Evolutionary conservation across 1,284 basidiomycete genomes (phyloP).

Genomic region (Apiotrichum mycotoxinovorans): DNA sequence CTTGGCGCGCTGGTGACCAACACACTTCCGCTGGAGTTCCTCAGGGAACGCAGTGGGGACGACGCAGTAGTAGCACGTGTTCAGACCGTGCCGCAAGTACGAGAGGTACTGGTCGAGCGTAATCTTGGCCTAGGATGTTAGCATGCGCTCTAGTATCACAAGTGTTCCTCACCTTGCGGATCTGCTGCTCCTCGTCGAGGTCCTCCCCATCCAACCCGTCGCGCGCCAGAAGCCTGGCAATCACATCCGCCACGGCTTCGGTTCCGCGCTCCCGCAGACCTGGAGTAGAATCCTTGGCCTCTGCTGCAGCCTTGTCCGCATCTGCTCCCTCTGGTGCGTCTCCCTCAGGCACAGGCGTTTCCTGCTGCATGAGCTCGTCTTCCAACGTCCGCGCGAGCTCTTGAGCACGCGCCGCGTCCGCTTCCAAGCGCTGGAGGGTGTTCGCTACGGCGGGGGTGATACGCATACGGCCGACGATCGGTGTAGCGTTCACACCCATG

Average conservation of each 20-base stretch:
- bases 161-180: slow-evolving; percentile 29
- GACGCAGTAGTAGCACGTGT: slow-evolving; percentile 82
- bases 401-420: slow-evolving; percentile 71
- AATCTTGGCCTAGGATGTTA: slow-evolving; percentile 37
- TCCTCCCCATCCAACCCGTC: slow-evolving; percentile 31
- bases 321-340: slow-evolving; percentile 34
- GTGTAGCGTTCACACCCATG: slow-evolving; percentile 73
- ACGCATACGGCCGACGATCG: slow-evolving; percentile 71
- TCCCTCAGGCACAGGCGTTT: slow-evolving; percentile 23
- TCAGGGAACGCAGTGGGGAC: slow-evolving; percentile 85
- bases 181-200: slow-evolving; percentile 28
- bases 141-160: background rate
- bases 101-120: slow-evolving; percentile 40
- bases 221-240: slow-evolving; percentile 31
- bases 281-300: slow-evolving; percentile 16
- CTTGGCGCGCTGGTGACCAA: slow-evolving; percentile 70
- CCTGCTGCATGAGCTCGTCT: slow-evolving; percentile 54
- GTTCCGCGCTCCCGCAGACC: slow-evolving; percentile 39
- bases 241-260: slow-evolving; percentile 39
- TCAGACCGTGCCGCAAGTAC: slow-evolving; percentile 42
- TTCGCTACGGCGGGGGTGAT: slow-evolving; percentile 76
- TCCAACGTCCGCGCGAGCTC: slow-evolving; percentile 68
- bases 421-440: slow-evolving; percentile 68
- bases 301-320: slow-evolving; percentile 17
- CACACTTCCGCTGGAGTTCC: slow-evolving; percentile 87